Conservation (phyloP, 1,284 basidiomycete species). For the Trichosporon coremiiforme region DNA sequence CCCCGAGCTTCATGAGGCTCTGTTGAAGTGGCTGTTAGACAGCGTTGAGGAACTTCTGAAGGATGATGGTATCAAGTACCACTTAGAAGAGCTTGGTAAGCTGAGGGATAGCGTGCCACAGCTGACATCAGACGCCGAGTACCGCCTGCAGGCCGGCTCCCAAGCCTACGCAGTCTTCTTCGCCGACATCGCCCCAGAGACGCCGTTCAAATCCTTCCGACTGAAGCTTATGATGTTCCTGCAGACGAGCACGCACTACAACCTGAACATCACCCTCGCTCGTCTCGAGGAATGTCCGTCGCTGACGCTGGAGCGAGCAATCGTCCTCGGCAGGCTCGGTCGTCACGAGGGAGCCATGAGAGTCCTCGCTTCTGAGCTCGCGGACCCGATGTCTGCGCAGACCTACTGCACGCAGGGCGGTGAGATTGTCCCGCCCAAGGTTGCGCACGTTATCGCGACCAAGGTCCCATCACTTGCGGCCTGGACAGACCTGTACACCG, state of each 20-base stretch:
- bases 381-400: constrained; percentile 75
- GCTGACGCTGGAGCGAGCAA: constrained; percentile 71
- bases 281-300: constrained; percentile 59
- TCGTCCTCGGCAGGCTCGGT: constrained; percentile 75
- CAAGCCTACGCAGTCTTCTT: constrained; percentile 50
- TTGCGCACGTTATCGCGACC: constrained; percentile 59
- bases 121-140: constrained; percentile 47
- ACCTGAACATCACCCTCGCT: constrained; percentile 60
- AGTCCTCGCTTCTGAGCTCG: constrained; percentile 69
- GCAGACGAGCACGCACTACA: constrained; percentile 70
- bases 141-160: constrained; percentile 44
- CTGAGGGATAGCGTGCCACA: constrained; percentile 22
- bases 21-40: constrained; percentile 43
- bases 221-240: constrained; percentile 77
- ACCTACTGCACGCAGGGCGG: constrained; percentile 76
- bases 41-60: constrained; percentile 37
- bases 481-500: constrained; percentile 62
- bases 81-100: constrained; percentile 54
- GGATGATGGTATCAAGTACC: constrained; percentile 55
- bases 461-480: constrained; percentile 58
- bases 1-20: constrained; percentile 46
- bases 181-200: constrained; percentile 63
- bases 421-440: constrained; percentile 67
- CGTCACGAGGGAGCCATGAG: constrained; percentile 68
- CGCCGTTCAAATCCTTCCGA: constrained; percentile 69